Evolutionary conservation across 768 basidiomycete species (phyloP).

Genomic region (Tylopilus intermedius): DNA sequence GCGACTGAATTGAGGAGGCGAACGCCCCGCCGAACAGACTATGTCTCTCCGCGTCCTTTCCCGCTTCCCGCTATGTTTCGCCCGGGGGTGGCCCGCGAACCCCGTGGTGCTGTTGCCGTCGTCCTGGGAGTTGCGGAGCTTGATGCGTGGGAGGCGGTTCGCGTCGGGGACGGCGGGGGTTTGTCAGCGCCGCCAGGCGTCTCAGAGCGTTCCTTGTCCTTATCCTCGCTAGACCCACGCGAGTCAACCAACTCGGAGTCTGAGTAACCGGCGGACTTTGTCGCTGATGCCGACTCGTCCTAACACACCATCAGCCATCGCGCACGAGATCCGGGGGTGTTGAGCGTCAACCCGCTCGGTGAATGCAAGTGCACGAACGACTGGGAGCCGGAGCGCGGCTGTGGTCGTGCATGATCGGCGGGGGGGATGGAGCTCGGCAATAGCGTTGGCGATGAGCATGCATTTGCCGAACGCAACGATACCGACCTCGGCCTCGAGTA

Average conservation of each 20-base stretch:
- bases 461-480: conserved; percentile 94
- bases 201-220: too few species aligned
- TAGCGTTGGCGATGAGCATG: conserved; percentile 87
- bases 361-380: conserved; percentile 32
- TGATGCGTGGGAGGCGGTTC: too few species aligned
- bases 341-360: conserved; percentile 39
- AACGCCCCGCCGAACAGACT: conserved; percentile 80
- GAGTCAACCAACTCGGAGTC: conserved; percentile 50
- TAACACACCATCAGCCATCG: conserved; percentile 21
- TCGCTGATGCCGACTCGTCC: conserved; percentile 45
- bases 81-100: conserved; percentile 36
- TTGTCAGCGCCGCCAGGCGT: too few species aligned
- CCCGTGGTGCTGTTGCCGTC: too few species aligned
- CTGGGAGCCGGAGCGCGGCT: conserved; percentile 25
- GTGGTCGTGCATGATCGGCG: conserved; percentile 50
- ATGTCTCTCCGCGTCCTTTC: conserved; percentile 51
- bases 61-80: conserved; percentile 48
- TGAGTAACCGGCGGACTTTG: conserved; percentile 49
- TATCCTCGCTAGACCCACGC: conserved; percentile 15
- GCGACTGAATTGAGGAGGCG: conserved; percentile 51
- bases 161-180: too few species aligned
- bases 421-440: conserved; percentile 76
- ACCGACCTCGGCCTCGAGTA: conserved; percentile 91
- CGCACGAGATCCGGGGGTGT: conserved; percentile 30
- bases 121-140: too few species aligned